phyloP scores from a whole-genome alignment of 2,329 filamentous ascomycete genomes.

The Monilinia laxa region DNA sequence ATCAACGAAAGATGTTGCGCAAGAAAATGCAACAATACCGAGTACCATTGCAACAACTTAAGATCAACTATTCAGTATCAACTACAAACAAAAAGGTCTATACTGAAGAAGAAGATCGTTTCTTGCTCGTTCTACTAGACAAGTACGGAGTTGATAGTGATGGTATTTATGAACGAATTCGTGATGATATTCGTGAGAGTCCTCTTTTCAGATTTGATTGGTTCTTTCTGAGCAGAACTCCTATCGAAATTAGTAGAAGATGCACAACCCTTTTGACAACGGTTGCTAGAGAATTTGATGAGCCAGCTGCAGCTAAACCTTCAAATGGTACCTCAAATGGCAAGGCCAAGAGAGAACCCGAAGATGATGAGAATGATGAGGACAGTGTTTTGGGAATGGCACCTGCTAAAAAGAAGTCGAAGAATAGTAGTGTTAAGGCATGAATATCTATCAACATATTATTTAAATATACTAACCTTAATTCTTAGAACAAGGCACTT shows the following conservation, averaged over 20 bases:
- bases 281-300: slow-evolving; percentile 91
- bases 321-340: slow-evolving; percentile 60
- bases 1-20: slow-evolving; percentile 87
- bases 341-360: slow-evolving; percentile 70
- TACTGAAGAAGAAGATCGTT: slow-evolving; percentile 96
- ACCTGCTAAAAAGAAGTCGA: slow-evolving; percentile 92
- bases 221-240: slow-evolving; percentile 96
- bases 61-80: slow-evolving; percentile 98
- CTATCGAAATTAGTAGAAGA: slow-evolving; percentile 85
- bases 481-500: slow-evolving; percentile 79
- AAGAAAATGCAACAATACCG: slow-evolving; percentile 97
- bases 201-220: slow-evolving; percentile 97
- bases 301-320: slow-evolving; percentile 49
- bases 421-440: slow-evolving; percentile 77
- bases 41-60: slow-evolving; percentile 95
- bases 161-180: slow-evolving; percentile 85
- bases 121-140: slow-evolving; percentile 89
- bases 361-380: slow-evolving; percentile 83
- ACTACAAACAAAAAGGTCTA: slow-evolving; percentile 99
- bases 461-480: slow-evolving; percentile 23
- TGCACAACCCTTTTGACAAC: slow-evolving; percentile 94
- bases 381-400: slow-evolving; percentile 75
- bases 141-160: slow-evolving; percentile 90
- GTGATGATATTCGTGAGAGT: slow-evolving; percentile 94
- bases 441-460: slow-evolving; percentile 11